These are phyloP conservation scores for Hypoxylon sp. DNA, from an alignment of 2,329 filamentous ascomycete species.

Conservation along the genomic window DNA sequence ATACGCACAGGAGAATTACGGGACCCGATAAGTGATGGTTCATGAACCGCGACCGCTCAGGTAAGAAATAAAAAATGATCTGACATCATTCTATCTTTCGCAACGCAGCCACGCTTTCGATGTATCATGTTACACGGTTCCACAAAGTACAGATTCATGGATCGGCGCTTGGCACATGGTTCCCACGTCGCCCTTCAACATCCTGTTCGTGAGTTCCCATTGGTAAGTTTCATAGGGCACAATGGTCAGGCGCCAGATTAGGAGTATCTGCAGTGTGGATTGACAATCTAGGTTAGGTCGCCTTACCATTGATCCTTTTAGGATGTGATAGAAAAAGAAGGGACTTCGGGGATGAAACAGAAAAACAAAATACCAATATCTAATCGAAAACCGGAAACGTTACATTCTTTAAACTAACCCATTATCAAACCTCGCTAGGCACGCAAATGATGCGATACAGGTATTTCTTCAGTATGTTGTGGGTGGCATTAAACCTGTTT, in stretches of 20 bases:
- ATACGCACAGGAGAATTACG: background rate
- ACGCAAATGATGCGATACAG: background rate
- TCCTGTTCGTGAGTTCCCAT: background rate
- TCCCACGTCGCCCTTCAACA: background rate
- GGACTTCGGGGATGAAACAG: background rate
- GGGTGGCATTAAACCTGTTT: slow-evolving; percentile 1
- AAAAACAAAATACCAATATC: background rate
- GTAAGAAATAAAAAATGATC: slow-evolving; percentile 8
- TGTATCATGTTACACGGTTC: slow-evolving; percentile 14
- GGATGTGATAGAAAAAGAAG: background rate
- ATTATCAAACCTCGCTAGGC: background rate
- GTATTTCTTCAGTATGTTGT: background rate
- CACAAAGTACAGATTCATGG: slow-evolving; percentile 8
- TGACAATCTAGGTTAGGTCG: background rate
- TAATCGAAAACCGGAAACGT: background rate
- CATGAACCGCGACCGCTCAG: slow-evolving; percentile 5
- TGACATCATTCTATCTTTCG: slow-evolving; percentile 5
- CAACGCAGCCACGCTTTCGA: background rate
- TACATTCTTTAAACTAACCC: background rate
- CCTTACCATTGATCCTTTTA: background rate
- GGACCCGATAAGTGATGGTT: background rate
- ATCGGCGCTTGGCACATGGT: slow-evolving; percentile 13
- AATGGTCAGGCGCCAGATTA: slow-evolving; percentile 17
- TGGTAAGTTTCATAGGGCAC: slow-evolving; percentile 10
- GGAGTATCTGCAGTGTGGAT: background rate